Conservation (phyloP, 192 early-diverging fungal genomes). For the Entophlyctis helioformis region DNA sequence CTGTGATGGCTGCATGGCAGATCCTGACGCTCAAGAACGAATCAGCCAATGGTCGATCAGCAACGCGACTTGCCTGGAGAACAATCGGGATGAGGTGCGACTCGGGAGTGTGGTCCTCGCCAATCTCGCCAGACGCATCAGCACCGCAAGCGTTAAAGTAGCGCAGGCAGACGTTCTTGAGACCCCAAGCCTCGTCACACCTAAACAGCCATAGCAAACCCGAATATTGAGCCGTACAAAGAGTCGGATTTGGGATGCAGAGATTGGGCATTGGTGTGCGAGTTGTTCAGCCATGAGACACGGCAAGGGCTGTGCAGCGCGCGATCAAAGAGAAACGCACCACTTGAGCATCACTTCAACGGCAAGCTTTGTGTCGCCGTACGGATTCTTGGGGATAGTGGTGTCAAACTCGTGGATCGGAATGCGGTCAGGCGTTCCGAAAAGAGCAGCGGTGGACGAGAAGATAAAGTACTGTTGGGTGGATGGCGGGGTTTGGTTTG, state of each 20-base stretch:
- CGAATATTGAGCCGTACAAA: constrained; percentile 5
- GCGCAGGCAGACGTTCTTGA: constrained; percentile 44
- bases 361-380: constrained; percentile 93
- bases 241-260: not conserved
- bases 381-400: constrained; percentile 75
- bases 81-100: constrained; percentile 89
- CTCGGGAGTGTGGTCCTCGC: constrained; percentile 79
- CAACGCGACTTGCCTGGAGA: constrained; percentile 35
- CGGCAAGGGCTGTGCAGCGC: not conserved
- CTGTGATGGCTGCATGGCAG: too few relatives aligned
- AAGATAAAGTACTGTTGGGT: constrained; percentile 67
- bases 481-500: too few relatives aligned
- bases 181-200: constrained; percentile 32
- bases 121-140: constrained; percentile 78
- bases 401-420: constrained; percentile 62
- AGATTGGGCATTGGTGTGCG: not conserved
- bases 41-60: too few relatives aligned
- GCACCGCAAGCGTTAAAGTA: constrained; percentile 97
- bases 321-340: constrained; percentile 4
- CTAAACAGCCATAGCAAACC: too few relatives aligned
- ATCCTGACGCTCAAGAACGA: too few relatives aligned
- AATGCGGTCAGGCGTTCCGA: constrained; percentile 60
- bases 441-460: constrained; percentile 87
- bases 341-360: constrained; percentile 80
- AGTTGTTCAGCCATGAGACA: not conserved